Base-by-base conservation (phyloP, 2,329 filamentous ascomycete genomes). In the Corinectria fuckeliana region DNA sequence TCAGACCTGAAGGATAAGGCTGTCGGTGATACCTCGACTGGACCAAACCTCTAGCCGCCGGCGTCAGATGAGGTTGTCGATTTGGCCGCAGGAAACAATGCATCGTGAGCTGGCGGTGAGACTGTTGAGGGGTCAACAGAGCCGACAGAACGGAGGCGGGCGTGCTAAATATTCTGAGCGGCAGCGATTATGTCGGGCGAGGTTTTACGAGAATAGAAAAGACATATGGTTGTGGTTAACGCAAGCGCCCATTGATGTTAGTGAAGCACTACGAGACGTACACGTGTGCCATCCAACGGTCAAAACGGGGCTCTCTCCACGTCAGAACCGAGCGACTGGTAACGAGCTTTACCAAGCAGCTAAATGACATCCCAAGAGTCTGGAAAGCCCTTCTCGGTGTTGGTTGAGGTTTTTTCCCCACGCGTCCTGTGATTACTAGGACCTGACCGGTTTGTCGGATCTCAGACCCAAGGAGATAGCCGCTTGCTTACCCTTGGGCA, bases 1-100 rank as follows among this genome's bases (percentile, higher is more conserved):
- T 30, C 16, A 74, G 71, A 71, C 11, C 57, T 60, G 3, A 51
- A 64, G 41, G 68, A 69, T 45, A 63, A 61, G 52, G 60, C 63
- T 21, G 38, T 59, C 18, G 53, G 59, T 28, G 23, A 53, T 3
- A 23, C 36, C 36, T 51, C 38, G 10, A 63, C 42, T 14, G 62
- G 54, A 61, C 36, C 50, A 3, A 14, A 23, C 50, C 49, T 60
- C 52, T 56, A 66, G 63, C 62, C 65, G 68, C 60, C 54, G 48
- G 21, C 26, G n/a, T 34, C 53, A 25, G 16, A 16, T 30, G 66
- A 58, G 60, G 45, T 47, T 57, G 34, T 41, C 45, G 53, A 23
- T n/a, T 47, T 54, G 59, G 59, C 25, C 53, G 62, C 50, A 63
- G 39, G 25, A 51, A 55, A 36, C 44, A 16, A 54, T 20, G 25